Percentiles rank a stretch among this genome's conserved stretches.
These are phyloP conservation scores for Triticum timopheevii DNA, from an alignment of 176 grass and related monocot species.

Conservation along the genomic window DNA sequence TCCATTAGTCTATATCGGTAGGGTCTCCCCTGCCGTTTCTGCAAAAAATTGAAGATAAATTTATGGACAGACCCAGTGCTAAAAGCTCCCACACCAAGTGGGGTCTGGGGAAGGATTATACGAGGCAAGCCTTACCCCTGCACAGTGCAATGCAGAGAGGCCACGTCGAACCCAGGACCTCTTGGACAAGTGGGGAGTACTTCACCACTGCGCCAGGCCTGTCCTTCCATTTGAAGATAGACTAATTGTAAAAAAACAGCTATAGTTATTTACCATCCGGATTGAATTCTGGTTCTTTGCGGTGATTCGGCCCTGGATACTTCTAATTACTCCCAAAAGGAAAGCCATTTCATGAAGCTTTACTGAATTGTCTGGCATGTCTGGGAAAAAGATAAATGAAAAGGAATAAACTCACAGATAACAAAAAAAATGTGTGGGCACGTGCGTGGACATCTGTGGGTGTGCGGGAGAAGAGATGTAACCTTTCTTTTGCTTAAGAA, in stretches of 20 bases:
- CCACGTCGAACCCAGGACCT: too few species aligned
- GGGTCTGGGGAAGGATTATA: too few species aligned
- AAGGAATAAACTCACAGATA: conserved; percentile 29
- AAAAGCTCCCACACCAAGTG: too few species aligned
- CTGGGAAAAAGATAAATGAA: conserved; percentile 20
- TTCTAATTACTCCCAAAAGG: conserved; percentile 81
- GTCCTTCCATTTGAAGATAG: conserved; percentile 4
- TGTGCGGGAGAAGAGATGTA: conserved; percentile 7
- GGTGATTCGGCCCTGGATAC: conserved; percentile 61
- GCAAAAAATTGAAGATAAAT: conserved; percentile 1
- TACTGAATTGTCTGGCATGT: conserved; percentile 44
- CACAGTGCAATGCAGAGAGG: too few species aligned
- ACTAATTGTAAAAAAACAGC: not conserved
- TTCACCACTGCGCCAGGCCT: too few species aligned
- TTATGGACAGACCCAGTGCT: too few species aligned
- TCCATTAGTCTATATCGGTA: not conserved
- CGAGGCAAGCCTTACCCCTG: too few species aligned
- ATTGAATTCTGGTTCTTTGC: conserved; percentile 61
- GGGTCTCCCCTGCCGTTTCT: not conserved
- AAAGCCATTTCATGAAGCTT: conserved; percentile 92
- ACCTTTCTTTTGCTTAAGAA: conserved; percentile 59
- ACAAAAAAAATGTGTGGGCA: conserved; percentile 9
- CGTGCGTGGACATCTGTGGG: not conserved
- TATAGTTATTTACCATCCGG: conserved; percentile 46
- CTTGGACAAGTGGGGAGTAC: too few species aligned